These are phyloP conservation scores for Cutaneotrichosporon cavernicola DNA, from an alignment of 1,284 basidiomycete species.

Conservation along the genomic window DNA sequence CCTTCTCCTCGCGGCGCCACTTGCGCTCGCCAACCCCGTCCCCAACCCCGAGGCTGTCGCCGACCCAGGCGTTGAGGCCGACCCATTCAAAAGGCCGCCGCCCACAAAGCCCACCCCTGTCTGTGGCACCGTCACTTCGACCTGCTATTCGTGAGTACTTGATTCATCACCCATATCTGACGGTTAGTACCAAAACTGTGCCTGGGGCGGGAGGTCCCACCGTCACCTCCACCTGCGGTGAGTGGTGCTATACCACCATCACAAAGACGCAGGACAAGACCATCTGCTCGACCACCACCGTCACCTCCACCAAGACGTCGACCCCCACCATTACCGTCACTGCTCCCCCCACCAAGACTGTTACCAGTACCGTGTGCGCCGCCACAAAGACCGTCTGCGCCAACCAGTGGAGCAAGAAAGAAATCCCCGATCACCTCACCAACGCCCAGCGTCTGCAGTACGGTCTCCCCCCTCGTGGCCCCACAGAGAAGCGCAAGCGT, in stretches of 20 bases:
- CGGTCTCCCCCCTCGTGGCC: slow-evolving; percentile 16
- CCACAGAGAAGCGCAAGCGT: slow-evolving; percentile 6
- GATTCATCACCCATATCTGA: neutral
- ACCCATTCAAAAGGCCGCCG: neutral
- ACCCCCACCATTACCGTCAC: slow-evolving; percentile 8
- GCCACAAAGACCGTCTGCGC: slow-evolving; percentile 8
- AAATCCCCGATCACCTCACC: slow-evolving; percentile 14
- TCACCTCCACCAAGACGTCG: slow-evolving; percentile 5
- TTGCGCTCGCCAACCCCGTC: slow-evolving; percentile 6
- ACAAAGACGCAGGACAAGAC: slow-evolving; percentile 6
- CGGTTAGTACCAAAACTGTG: slow-evolving; percentile 3
- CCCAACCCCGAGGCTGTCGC: neutral
- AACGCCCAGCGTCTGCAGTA: slow-evolving; percentile 15
- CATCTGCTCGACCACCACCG: slow-evolving; percentile 6
- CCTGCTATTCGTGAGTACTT: slow-evolving; percentile 9
- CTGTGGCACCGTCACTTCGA: slow-evolving; percentile 14
- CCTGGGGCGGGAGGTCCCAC: neutral
- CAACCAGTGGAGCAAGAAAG: slow-evolving; percentile 18
- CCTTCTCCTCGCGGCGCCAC: neutral
- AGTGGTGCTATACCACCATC: slow-evolving; percentile 11
- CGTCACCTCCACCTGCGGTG: neutral
- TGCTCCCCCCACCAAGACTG: slow-evolving; percentile 6
- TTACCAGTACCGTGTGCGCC: slow-evolving; percentile 2
- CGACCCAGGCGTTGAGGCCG: neutral
- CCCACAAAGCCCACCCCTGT: neutral